These are phyloP conservation scores for Plasmodium ovale DNA, from an alignment of 169 alveolate species.

Conservation along the genomic window DNA sequence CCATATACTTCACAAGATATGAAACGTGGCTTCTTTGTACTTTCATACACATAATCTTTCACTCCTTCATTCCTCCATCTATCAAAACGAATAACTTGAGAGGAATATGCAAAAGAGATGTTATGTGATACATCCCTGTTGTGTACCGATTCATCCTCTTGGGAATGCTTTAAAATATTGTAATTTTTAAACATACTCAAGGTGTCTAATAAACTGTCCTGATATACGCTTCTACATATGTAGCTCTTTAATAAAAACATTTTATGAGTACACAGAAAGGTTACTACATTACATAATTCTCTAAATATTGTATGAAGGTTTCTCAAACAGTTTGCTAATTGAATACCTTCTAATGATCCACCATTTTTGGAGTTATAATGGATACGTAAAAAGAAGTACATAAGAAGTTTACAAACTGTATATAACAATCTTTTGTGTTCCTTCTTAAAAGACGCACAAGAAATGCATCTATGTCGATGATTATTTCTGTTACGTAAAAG, in stretches of 20 bases:
- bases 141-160: no score
- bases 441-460: not conserved
- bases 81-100: not conserved
- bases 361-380: not conserved
- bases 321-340: not conserved
- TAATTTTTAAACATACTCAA: not conserved
- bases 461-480: not conserved
- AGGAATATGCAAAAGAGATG: not conserved
- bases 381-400: not conserved
- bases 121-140: not conserved
- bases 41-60: conserved; percentile 8
- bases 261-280: conserved; percentile 1
- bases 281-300: not conserved
- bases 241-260: not conserved
- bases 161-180: not conserved
- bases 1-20: conserved; percentile 37
- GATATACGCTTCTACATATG: not conserved
- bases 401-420: not conserved
- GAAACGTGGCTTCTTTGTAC: not conserved
- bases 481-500: conserved; percentile 8
- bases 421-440: not conserved
- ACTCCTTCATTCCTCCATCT: not conserved
- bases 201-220: not conserved
- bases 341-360: not conserved
- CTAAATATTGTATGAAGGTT: conserved; percentile 1